Evolutionary conservation across 768 basidiomycete species (phyloP).

Genomic region (Chlorophyllum brunneum): DNA sequence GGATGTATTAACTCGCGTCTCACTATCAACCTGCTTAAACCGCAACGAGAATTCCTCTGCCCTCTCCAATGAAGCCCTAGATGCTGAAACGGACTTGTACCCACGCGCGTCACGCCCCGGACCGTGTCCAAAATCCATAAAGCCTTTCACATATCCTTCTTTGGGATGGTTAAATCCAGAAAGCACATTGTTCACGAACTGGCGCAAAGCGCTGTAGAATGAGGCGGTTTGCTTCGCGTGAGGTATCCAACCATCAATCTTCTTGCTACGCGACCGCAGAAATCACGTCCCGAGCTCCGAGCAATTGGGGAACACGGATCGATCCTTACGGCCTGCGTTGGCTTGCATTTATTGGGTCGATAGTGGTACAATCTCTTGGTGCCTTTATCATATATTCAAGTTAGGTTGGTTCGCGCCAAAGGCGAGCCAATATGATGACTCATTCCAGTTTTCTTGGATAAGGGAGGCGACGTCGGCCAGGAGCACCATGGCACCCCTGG

Average conservation of each 20-base stretch:
- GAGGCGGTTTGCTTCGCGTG: slow-evolving; percentile 1
- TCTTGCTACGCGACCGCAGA: too few species aligned
- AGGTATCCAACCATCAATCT: neutral
- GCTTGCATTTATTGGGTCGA: too few species aligned
- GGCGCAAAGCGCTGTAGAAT: neutral
- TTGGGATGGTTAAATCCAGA: slow-evolving; percentile 7
- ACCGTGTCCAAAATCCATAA: neutral
- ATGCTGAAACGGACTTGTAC: neutral
- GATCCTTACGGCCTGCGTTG: too few species aligned
- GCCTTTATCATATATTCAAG: too few species aligned
- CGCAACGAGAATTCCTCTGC: neutral
- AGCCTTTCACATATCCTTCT: slow-evolving; percentile 10
- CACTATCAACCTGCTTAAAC: neutral
- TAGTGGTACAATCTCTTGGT: too few species aligned
- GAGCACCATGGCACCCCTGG: too few species aligned
- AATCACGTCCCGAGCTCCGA: too few species aligned
- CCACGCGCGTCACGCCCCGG: slow-evolving; percentile 6
- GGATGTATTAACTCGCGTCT: neutral
- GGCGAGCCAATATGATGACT: too few species aligned
- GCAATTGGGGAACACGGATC: too few species aligned
- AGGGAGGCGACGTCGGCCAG: too few species aligned
- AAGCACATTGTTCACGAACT: neutral
- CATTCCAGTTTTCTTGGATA: too few species aligned
- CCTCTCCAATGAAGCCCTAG: neutral
- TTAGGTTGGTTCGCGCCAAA: too few species aligned